Conservation (phyloP, 345 rosid genomes). For the Firmiana major region DNA sequence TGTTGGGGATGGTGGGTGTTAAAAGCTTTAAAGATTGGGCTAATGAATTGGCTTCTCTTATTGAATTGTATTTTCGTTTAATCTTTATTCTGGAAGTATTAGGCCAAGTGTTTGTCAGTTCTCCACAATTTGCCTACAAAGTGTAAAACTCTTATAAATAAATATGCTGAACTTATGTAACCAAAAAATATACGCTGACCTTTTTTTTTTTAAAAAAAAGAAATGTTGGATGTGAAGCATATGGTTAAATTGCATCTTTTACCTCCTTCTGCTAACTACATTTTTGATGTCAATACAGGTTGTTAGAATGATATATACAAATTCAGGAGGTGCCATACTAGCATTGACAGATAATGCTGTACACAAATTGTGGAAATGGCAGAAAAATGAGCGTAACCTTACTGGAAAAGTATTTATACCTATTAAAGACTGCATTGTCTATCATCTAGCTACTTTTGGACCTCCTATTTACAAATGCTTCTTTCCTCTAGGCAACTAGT, state of each 20-base stretch:
- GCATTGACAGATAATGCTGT: conserved; percentile 58
- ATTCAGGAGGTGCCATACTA: conserved; percentile 58
- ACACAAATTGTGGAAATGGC: conserved; percentile 68
- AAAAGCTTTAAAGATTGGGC: not conserved
- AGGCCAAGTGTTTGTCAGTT: not conserved
- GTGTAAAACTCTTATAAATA: not conserved
- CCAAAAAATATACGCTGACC: not conserved
- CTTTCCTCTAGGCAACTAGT: conserved; percentile 45
- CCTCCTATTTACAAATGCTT: conserved; percentile 5
- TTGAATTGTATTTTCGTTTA: not conserved
- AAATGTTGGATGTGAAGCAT: not conserved
- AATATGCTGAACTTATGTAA: not conserved
- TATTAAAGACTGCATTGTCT: conserved; percentile 4
- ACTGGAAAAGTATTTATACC: conserved; percentile 45
- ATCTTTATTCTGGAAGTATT: not conserved
- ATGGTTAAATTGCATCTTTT: not conserved
- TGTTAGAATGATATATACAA: conserved; percentile 59
- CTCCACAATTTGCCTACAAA: not conserved
- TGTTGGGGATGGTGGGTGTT: no score
- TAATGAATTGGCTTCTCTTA: not conserved
- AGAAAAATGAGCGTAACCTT: conserved; percentile 47
- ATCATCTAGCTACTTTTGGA: not conserved
- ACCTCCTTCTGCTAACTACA: not conserved
- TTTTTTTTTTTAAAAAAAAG: not conserved
- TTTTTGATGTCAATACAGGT: conserved; percentile 35